Conservation (phyloP, 2,329 filamentous ascomycete genomes). For the Xenoacremonium recifei region DNA sequence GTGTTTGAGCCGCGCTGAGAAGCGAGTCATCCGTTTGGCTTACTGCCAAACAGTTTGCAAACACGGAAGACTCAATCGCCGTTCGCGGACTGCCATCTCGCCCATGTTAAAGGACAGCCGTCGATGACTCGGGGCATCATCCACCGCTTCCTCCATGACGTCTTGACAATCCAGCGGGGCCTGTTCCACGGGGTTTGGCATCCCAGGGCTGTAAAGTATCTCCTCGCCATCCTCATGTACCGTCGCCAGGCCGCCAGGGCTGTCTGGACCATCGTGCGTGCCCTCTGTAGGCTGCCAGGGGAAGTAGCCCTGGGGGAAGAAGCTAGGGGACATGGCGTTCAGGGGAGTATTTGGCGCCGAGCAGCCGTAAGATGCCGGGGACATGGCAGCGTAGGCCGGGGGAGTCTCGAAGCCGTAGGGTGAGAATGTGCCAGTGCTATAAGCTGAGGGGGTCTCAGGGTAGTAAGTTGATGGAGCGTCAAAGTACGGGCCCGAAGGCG, state of each 20-base stretch:
- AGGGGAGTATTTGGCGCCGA: constrained; percentile 22
- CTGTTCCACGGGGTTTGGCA: constrained; percentile 5
- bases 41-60: constrained; percentile 25
- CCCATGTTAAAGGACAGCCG: neutral
- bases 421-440: too few relatives aligned
- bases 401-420: constrained; percentile 10
- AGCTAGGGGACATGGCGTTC: constrained; percentile 28
- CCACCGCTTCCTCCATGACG: too few relatives aligned
- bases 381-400: constrained; percentile 9
- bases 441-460: too few relatives aligned
- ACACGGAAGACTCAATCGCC: constrained; percentile 29
- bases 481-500: too few relatives aligned
- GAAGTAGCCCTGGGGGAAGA: constrained; percentile 29
- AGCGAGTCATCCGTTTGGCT: constrained; percentile 4
- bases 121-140: constrained; percentile 1
- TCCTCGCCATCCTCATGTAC: constrained; percentile 25
- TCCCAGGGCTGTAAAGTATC: constrained; percentile 4
- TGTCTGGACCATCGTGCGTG: neutral
- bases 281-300: constrained; percentile 5
- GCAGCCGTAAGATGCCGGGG: constrained; percentile 10
- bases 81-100: constrained; percentile 8
- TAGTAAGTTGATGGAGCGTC: too few relatives aligned
- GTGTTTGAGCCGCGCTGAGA: too few relatives aligned
- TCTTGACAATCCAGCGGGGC: too few relatives aligned
- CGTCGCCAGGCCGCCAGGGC: constrained; percentile 17